Evolutionary conservation across 2,329 filamentous ascomycete genomes (phyloP), one percentile per base, ranked within the genome.

Genomic region (Blumeriella jaapii): DNA sequence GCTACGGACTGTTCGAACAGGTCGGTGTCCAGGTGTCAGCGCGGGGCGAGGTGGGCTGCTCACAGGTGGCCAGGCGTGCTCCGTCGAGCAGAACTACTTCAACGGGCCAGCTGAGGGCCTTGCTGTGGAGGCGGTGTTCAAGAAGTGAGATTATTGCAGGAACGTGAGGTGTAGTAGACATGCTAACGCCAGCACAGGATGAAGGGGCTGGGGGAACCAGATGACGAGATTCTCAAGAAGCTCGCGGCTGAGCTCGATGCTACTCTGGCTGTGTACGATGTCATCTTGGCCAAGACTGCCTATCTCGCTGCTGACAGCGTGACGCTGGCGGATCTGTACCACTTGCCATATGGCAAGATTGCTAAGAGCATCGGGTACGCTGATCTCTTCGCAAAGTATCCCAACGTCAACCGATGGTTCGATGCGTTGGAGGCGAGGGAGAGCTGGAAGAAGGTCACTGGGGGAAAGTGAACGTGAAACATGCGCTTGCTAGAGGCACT

Each of bases 1-100:
- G 6, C 13, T 54, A 50, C 37, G 51, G 27, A 3, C 27, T 41
- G 15, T 48, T 50, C 15, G 36, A 47, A 14, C 40, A 55, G 45
- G 54, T 51, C 20, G 10, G 42, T 29, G 10, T 44, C 0, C 9
- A 16, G 9, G 5, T 4, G 15, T 10, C 3, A 24, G 9, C 18
- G 29, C 12, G 16, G 16, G 17, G 25, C 12, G 10, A 29, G 12
- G 17, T 29, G 3, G 19, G 18, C 27, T 32, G 28, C 29, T 30
- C 17, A 22, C 19, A 4, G 28, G 20, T 12, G 15, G 16, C 19
- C 8, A 49, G 43, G 47, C 41, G 16, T 47, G 42, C 24, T 54
- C 54, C 12, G 31, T 51, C 24, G 54, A 58, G 37, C 29, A 39
- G 19, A 39, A 30, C 23, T 55, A 53, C 38, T 55, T 47, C 28